Percentiles rank a stretch among this genome's conserved stretches.
Conservation (phyloP, 192 early-diverging fungal species). For the Glomus cerebriforme region DNA sequence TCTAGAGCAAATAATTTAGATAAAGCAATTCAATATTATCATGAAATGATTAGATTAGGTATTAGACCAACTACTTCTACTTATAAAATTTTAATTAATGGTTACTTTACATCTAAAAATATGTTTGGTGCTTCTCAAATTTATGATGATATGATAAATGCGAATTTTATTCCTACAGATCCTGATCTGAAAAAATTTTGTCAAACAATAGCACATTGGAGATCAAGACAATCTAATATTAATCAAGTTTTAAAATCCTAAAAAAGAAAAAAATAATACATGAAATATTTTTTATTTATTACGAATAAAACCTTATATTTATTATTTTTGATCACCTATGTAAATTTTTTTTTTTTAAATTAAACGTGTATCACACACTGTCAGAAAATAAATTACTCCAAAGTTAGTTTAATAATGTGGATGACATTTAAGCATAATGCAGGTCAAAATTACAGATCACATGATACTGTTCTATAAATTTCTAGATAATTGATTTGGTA, state of each 20-base stretch:
- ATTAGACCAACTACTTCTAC: not conserved
- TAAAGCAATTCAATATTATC: not conserved
- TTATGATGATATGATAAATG: constrained; percentile 14
- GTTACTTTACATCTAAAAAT: not conserved
- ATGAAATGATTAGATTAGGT: not conserved
- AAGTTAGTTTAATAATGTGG: no score
- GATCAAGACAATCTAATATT: not conserved
- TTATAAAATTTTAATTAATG: constrained; percentile 13
- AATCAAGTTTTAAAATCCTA: not conserved
- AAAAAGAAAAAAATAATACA: not conserved
- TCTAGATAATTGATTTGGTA: no score
- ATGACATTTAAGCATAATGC: no score
- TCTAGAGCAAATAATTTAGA: not conserved
- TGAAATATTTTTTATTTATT: no score
- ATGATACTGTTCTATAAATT: no score
- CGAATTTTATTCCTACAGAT: not conserved
- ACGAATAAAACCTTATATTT: no score
- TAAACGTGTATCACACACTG: no score
- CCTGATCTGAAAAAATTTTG: not conserved
- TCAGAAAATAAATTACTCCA: no score
- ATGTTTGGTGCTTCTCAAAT: not conserved
- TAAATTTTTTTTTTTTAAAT: no score
- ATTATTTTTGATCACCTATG: no score
- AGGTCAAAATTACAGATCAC: no score
- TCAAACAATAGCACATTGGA: constrained; percentile 7